A percentile compares a stretch with the other conserved stretches of the same genome.
Conservation (phyloP, 1,139 yeast species). For the Sugiyamaella japonica region DNA sequence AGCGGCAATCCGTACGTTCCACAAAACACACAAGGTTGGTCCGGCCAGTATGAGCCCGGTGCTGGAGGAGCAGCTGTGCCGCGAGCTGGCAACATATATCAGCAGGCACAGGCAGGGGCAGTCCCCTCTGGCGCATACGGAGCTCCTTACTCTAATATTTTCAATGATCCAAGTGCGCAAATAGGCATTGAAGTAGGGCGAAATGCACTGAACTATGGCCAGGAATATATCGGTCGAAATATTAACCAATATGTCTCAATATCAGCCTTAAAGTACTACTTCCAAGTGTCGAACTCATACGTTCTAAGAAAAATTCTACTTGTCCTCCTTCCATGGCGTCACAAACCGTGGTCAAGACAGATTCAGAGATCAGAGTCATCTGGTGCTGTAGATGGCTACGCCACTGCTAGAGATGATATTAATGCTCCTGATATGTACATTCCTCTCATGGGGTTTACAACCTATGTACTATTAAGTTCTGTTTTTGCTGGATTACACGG, state of each 20-base stretch:
- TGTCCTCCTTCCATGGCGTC: conserved; percentile 83
- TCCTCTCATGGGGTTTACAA: conserved; percentile 72
- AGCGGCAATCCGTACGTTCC: conserved; percentile 28
- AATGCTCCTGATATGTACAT: conserved; percentile 97
- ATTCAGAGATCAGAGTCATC: conserved; percentile 40
- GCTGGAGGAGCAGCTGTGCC: conserved; percentile 2
- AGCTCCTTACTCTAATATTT: conserved; percentile 43
- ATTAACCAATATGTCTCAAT: conserved; percentile 39
- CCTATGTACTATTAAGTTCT: conserved; percentile 85
- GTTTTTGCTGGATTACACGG: conserved; percentile 85
- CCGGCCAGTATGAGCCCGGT: conserved; percentile 16
- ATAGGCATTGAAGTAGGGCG: conserved; percentile 91
- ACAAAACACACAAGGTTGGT: conserved; percentile 4
- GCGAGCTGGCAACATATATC: conserved; percentile 9
- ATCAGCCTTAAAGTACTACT: conserved; percentile 71
- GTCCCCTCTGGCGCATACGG: conserved; percentile 23
- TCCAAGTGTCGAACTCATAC: conserved; percentile 87
- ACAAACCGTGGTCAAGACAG: conserved; percentile 57
- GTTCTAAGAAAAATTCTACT: conserved; percentile 72
- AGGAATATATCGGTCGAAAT: conserved; percentile 73
- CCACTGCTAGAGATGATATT: conserved; percentile 76
- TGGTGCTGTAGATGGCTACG: conserved; percentile 51
- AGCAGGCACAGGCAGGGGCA: conserved; percentile 19
- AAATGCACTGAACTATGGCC: conserved; percentile 68
- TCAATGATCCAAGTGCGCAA: conserved; percentile 78